These are phyloP conservation scores for Scenedesmus sp. DNA, from an alignment of 163 green algal species.

Conservation along the genomic window DNA sequence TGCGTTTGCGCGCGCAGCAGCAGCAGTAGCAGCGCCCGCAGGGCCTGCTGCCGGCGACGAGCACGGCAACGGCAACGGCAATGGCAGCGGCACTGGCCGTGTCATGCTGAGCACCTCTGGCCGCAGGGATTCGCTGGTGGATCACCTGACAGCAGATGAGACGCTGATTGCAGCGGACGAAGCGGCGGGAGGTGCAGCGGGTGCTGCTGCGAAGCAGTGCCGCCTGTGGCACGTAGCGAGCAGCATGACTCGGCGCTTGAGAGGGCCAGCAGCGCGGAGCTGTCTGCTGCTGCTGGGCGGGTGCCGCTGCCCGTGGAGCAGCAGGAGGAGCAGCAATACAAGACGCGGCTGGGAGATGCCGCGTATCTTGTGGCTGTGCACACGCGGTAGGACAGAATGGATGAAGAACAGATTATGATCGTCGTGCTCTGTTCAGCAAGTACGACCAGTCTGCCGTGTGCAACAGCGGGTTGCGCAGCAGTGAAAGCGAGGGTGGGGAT, in stretches of 20 bases:
- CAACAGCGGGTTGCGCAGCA: background rate
- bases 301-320: constrained; percentile 6
- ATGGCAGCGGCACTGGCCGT: background rate
- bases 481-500: background rate
- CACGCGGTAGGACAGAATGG: background rate
- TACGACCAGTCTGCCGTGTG: too few relatives aligned
- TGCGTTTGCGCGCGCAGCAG: background rate
- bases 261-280: constrained; percentile 32
- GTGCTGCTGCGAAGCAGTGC: background rate
- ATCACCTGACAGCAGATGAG: constrained; percentile 50
- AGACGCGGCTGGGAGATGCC: background rate
- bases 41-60: background rate
- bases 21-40: background rate
- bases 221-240: background rate
- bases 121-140: background rate
- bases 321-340: constrained; percentile 27
- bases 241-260: constrained; percentile 31
- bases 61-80: background rate
- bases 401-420: too few relatives aligned
- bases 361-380: constrained; percentile 31
- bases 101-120: background rate
- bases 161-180: constrained; percentile 43
- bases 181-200: background rate
- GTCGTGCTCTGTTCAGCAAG: too few relatives aligned
- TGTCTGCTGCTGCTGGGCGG: constrained; percentile 25